These are phyloP conservation scores for Elaeis guineensis DNA, from an alignment of 176 grass and related monocot species.

Conservation along the genomic window DNA sequence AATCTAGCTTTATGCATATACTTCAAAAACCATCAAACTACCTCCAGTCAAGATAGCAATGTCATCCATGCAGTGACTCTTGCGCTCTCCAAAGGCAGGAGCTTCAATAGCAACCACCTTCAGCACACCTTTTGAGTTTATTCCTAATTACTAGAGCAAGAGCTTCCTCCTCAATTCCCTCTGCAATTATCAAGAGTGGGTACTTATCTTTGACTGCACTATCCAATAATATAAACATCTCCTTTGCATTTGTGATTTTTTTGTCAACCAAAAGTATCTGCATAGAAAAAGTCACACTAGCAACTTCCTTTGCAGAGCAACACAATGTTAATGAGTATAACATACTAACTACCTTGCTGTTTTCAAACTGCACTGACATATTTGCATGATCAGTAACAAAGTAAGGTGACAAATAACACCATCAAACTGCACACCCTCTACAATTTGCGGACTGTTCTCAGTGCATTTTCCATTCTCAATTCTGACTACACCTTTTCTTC, in stretches of 20 bases:
- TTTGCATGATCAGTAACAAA: slow-evolving; percentile 65
- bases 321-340: background rate
- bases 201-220: slow-evolving; percentile 74
- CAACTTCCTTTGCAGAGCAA: slow-evolving; percentile 9
- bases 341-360: slow-evolving; percentile 46
- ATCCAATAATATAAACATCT: slow-evolving; percentile 76
- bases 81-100: slow-evolving; percentile 78
- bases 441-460: slow-evolving; percentile 54
- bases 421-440: slow-evolving; percentile 91
- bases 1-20: background rate
- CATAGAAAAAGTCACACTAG: slow-evolving; percentile 13
- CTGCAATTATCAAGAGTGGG: slow-evolving; percentile 70
- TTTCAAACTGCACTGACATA: slow-evolving; percentile 59
- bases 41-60: slow-evolving; percentile 89
- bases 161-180: slow-evolving; percentile 66
- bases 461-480: slow-evolving; percentile 75
- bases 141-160: slow-evolving; percentile 72
- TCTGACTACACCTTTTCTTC: slow-evolving; percentile 65
- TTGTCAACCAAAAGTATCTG: slow-evolving; percentile 91
- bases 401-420: slow-evolving; percentile 71
- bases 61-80: slow-evolving; percentile 75
- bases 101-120: slow-evolving; percentile 82
- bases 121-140: slow-evolving; percentile 76
- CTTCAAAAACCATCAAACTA: slow-evolving; percentile 18
- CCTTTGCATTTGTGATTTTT: slow-evolving; percentile 63